Conservation (phyloP, 1,284 basidiomycete genomes). For the Wolfiporia cocos region DNA sequence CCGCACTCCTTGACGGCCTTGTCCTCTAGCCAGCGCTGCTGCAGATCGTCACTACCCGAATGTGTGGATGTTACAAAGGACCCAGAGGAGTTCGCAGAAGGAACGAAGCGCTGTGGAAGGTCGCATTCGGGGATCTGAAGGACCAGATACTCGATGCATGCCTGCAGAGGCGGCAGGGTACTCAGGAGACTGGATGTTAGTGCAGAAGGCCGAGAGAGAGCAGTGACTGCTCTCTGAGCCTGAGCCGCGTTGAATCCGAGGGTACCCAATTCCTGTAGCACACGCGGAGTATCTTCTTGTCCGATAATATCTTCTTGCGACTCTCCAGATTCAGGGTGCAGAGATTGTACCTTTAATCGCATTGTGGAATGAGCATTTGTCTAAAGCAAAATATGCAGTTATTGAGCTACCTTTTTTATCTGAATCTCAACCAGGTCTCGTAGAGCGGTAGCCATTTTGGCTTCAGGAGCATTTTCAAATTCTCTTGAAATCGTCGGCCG, state of each 20-base stretch:
- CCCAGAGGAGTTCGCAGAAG: conserved; percentile 59
- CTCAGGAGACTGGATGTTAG: conserved; percentile 46
- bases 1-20: conserved; percentile 81
- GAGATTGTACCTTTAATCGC: too few relatives aligned
- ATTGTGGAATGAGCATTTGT: too few relatives aligned
- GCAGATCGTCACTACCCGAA: conserved; percentile 57
- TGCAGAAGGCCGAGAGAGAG: conserved; percentile 46
- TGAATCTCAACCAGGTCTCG: conserved; percentile 80
- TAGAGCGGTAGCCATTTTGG: conserved; percentile 75
- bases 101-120: conserved; percentile 59
- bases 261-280: conserved; percentile 40
- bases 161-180: conserved; percentile 49
- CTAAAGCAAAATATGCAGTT: too few relatives aligned
- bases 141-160: conserved; percentile 71
- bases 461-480: conserved; percentile 73
- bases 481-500: too few relatives aligned
- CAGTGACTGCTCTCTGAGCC: conserved; percentile 40
- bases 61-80: conserved; percentile 61
- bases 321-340: conserved; percentile 47
- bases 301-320: conserved; percentile 39
- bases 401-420: conserved; percentile 79
- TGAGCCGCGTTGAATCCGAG: conserved; percentile 57
- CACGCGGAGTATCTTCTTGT: conserved; percentile 33
- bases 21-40: conserved; percentile 79
- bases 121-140: conserved; percentile 77